These are phyloP conservation scores for Tetradesmus obliquus DNA, from an alignment of 139 green algal genomes.

Conservation along the genomic window DNA sequence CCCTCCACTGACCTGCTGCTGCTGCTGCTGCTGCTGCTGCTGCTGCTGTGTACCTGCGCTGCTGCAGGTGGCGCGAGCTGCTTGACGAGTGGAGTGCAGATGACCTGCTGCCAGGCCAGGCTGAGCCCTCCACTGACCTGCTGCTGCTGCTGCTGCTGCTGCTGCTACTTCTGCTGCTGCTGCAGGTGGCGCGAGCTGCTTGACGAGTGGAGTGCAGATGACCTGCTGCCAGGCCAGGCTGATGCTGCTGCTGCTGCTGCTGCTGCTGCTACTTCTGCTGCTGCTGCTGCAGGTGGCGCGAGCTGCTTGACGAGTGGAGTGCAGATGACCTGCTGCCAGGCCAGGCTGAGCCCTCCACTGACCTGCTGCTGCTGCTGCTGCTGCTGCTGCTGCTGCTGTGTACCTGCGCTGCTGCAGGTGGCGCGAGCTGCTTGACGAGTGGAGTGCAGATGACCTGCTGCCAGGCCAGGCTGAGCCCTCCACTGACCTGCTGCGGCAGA, in stretches of 20 bases:
- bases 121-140: not conserved
- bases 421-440: not conserved
- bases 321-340: not conserved
- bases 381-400: not conserved
- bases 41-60: not conserved
- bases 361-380: not conserved
- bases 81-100: not conserved
- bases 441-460: not conserved
- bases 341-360: not conserved
- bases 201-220: conserved; percentile 16
- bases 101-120: not conserved
- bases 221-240: not conserved
- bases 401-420: too few species aligned
- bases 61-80: not conserved
- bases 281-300: not conserved
- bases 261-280: not conserved
- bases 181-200: conserved; percentile 37
- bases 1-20: too few species aligned
- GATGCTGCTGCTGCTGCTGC: not conserved
- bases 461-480: not conserved
- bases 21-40: too few species aligned
- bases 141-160: not conserved
- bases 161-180: not conserved
- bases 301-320: conserved; percentile 30
- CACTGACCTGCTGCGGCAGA: not conserved